Base-by-base conservation (phyloP, 768 basidiomycete species). In the Rhizopogon roseolus region DNA sequence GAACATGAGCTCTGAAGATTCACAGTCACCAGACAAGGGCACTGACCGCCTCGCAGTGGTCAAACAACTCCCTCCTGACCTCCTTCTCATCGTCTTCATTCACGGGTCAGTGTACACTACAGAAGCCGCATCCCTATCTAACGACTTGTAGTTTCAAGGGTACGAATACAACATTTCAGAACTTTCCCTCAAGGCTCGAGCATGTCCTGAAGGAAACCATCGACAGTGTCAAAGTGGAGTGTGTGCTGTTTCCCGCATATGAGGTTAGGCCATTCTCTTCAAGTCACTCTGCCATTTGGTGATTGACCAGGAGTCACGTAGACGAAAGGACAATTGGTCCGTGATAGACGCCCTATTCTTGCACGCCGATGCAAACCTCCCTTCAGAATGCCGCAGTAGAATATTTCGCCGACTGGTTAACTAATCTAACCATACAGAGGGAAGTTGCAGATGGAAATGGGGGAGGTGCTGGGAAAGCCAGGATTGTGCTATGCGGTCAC, bases 331-430 rank as follows among this genome's bases (percentile, higher is more conserved):
- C 87, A 94, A 52, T 71, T 97, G 68, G 93, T 94, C 64, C 60
- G 84, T 74, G 25, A 45, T 55, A 40, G 52, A 36, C 42, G 34
- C 40, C 17, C 32, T 16, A 50, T 36, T n/a, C 17, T 29, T 38
- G 41, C 27, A 19, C 14, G 3, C 43, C 52, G 29, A 49, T 50
- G 29, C 44, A 51, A 43, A 57, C 41, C 41, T 41, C 50, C 37
- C 50, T 48, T 28, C 57, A 94, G 92, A 81, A 77, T 43, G 85
- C 85, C 64, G 92, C 94, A 13, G 88, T 93, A 3, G 80, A 86
- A 29, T 81, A 82, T 7, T 95, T 97, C 67, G 83, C 91, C 7
- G 93, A 96, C 64, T 97, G 94, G 95, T 80, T 97, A 41, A 88
- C 91, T 1, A 88, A 83, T n/a, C 71, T 91, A 19, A 90, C 88